phyloP scores from a whole-genome alignment of 208 protist species.

The Leishmania aethiopica region DNA sequence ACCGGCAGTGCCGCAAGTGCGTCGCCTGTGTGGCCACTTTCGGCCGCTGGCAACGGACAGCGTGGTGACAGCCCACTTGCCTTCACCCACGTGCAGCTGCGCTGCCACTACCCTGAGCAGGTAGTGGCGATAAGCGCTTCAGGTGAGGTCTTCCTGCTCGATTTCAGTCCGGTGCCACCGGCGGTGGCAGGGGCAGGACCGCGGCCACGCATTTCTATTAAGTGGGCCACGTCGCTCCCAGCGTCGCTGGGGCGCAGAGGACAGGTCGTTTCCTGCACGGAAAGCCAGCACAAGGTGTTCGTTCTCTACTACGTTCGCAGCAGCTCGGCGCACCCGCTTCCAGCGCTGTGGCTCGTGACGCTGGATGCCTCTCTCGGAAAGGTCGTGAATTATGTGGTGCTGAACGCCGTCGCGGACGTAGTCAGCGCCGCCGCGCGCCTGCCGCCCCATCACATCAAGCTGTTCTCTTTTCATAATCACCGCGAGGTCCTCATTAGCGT shows the following conservation, averaged over 20 bases:
- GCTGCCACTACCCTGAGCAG: constrained; percentile 44
- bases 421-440: constrained; percentile 37
- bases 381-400: constrained; percentile 54
- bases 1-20: neutral
- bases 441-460: constrained; percentile 60
- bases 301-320: constrained; percentile 47
- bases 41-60: neutral
- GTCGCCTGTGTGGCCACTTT: constrained; percentile 22
- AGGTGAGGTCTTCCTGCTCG: constrained; percentile 64
- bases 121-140: constrained; percentile 51
- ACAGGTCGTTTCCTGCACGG: constrained; percentile 47
- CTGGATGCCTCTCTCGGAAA: constrained; percentile 50
- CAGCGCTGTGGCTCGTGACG: constrained; percentile 63
- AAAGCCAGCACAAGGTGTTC: constrained; percentile 51
- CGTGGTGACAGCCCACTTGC: constrained; percentile 21
- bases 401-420: constrained; percentile 64
- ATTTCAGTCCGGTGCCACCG: constrained; percentile 32
- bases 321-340: constrained; percentile 33
- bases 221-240: constrained; percentile 70
- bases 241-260: constrained; percentile 40
- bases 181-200: neutral
- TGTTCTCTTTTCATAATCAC: constrained; percentile 52
- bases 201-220: constrained; percentile 10
- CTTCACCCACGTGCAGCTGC: constrained; percentile 59
- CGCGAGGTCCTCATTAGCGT: constrained; percentile 55